Conservation (phyloP, 371 early-diverging fungal genomes). For the Batkoa obscura region DNA sequence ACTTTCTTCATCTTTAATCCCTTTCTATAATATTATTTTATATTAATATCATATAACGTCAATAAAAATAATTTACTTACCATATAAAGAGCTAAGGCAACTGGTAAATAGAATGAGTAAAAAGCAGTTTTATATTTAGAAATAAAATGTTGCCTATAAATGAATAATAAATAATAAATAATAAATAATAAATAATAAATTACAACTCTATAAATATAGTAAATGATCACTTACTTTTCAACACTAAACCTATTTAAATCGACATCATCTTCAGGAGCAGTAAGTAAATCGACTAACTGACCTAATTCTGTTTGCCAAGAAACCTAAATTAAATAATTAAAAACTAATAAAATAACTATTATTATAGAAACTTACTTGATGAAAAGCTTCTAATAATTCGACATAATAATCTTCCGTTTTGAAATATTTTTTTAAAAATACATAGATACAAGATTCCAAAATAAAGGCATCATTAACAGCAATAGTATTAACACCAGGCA, state of each 20-base stretch:
- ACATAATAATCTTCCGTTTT: conserved; percentile 57
- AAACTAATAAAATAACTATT: conserved; percentile 2
- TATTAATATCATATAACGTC: not conserved
- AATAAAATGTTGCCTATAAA: conserved; percentile 62
- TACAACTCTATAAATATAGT: not conserved
- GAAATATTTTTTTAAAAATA: conserved; percentile 83
- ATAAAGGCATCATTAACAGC: conserved; percentile 94
- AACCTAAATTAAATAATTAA: conserved; percentile 16
- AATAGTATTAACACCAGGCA: conserved; percentile 60
- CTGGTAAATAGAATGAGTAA: conserved; percentile 97
- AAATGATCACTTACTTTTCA: conserved; percentile 35
- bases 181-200: too few species aligned
- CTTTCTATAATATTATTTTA: conserved; percentile 22
- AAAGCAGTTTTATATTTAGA: conserved; percentile 95
- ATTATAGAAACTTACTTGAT: conserved; percentile 32
- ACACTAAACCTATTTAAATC: conserved; percentile 77
- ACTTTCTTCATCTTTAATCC: conserved; percentile 47
- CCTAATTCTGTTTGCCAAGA: conserved; percentile 94
- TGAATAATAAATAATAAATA: too few species aligned
- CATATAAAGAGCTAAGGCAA: conserved; percentile 82
- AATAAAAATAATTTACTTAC: conserved; percentile 13
- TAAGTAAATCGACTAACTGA: conserved; percentile 88
- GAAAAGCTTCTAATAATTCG: conserved; percentile 80
- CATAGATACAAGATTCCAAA: conserved; percentile 75
- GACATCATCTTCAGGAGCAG: conserved; percentile 85